phyloP scores from a whole-genome alignment of 306 rosid species.

The Casuarina cunninghamiana region DNA sequence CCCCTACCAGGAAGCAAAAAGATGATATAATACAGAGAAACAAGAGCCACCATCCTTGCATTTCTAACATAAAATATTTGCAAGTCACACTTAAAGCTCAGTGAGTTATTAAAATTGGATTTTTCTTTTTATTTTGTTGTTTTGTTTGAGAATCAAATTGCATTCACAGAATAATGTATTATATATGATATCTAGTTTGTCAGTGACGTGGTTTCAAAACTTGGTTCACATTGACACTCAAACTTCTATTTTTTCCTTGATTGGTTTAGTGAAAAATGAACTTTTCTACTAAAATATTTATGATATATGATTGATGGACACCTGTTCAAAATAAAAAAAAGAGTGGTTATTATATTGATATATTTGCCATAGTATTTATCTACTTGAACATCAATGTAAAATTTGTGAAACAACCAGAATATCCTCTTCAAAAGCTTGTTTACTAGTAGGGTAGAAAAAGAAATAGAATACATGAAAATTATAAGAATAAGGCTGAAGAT shows the following conservation, averaged over 20 bases:
- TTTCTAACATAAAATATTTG: too few species aligned
- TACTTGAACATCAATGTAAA: neutral
- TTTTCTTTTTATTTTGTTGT: too few species aligned
- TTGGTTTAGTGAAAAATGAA: neutral
- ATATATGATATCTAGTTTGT: neutral
- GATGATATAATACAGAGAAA: neutral
- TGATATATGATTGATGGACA: neutral
- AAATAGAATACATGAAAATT: too few species aligned
- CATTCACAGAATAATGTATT: neutral
- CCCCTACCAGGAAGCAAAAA: slow-evolving; percentile 29
- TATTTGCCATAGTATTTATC: neutral
- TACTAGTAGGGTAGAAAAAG: too few species aligned
- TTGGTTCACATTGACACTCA: neutral
- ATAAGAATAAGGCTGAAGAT: too few species aligned
- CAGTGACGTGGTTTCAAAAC: neutral
- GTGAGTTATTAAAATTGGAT: too few species aligned
- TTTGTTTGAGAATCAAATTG: neutral
- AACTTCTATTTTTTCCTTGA: too few species aligned
- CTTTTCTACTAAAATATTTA: neutral
- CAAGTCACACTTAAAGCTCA: neutral
- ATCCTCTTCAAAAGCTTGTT: neutral
- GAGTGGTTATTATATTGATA: neutral
- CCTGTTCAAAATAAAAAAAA: too few species aligned
- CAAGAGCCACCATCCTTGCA: neutral
- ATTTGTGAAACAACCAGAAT: neutral